phyloP scores from a whole-genome alignment of 352 stramenopile species.

The Pilasporangium apinafurcum region DNA sequence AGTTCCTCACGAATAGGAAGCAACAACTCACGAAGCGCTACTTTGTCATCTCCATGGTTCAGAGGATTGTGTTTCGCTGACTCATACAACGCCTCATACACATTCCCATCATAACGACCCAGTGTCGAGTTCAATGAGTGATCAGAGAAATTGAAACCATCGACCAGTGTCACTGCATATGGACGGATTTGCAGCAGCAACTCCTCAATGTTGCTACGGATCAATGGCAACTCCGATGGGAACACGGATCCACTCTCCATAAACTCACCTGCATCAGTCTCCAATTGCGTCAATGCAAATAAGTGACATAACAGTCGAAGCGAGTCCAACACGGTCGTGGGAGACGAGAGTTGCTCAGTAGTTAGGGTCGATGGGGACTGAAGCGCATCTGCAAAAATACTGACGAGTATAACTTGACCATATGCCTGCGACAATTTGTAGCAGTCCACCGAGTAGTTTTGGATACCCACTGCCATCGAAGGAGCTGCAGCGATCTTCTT shows the following conservation, averaged over 20 bases:
- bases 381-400: constrained; percentile 32
- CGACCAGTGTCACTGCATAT: constrained; percentile 67
- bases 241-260: constrained; percentile 55
- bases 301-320: constrained; percentile 56
- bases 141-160: constrained; percentile 81
- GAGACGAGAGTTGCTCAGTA: constrained; percentile 17
- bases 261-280: constrained; percentile 52
- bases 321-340: constrained; percentile 18
- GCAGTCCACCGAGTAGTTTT: constrained; percentile 53
- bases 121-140: constrained; percentile 65
- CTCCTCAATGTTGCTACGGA: constrained; percentile 47
- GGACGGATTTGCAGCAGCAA: constrained; percentile 43
- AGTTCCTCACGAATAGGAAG: constrained; percentile 54
- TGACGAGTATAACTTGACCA: constrained; percentile 39
- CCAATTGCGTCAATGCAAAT: constrained; percentile 71
- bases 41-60: constrained; percentile 53
- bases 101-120: constrained; percentile 61
- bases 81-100: constrained; percentile 67
- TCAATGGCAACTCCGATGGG: constrained; percentile 26
- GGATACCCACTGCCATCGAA: constrained; percentile 30
- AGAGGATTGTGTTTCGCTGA: constrained; percentile 54
- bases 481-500: constrained; percentile 15
- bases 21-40: constrained; percentile 56
- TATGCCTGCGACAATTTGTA: constrained; percentile 60
- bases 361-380: constrained; percentile 17